Percentiles rank a stretch among this genome's conserved stretches.
phyloP scores from a whole-genome alignment of 2,329 filamentous ascomycete genomes.

The Botrytis pseudocinerea region DNA sequence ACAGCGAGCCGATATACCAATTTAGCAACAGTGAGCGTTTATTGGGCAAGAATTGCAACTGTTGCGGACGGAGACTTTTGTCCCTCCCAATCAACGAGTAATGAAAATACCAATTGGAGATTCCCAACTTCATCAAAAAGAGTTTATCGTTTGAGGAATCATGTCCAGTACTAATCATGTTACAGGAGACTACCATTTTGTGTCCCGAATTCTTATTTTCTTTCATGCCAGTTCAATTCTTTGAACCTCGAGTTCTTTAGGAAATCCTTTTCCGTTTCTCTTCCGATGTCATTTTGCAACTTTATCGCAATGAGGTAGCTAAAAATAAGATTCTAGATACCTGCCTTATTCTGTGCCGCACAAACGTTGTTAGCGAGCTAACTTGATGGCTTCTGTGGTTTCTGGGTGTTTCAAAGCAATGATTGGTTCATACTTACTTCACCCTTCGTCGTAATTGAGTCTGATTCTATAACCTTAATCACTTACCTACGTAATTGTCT shows the following conservation, averaged over 20 bases:
- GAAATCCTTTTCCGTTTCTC: background rate
- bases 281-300: background rate
- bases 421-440: background rate
- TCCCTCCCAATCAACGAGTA: background rate
- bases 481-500: background rate
- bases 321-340: background rate
- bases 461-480: background rate
- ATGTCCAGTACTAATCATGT: background rate
- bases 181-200: background rate
- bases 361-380: background rate
- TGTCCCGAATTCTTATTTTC: no score
- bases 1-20: background rate
- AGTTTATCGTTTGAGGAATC: background rate
- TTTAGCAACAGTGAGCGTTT: background rate
- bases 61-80: background rate
- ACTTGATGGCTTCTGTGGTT: no score
- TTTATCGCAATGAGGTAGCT: background rate
- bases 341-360: background rate
- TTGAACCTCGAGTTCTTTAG: background rate
- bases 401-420: background rate
- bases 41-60: no score
- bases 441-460: background rate
- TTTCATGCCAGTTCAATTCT: background rate
- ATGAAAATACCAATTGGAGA: background rate
- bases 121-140: background rate